Evolutionary conservation across 805 yeast species (phyloP).

Genomic region (Sugiyamaella valdiviana): DNA sequence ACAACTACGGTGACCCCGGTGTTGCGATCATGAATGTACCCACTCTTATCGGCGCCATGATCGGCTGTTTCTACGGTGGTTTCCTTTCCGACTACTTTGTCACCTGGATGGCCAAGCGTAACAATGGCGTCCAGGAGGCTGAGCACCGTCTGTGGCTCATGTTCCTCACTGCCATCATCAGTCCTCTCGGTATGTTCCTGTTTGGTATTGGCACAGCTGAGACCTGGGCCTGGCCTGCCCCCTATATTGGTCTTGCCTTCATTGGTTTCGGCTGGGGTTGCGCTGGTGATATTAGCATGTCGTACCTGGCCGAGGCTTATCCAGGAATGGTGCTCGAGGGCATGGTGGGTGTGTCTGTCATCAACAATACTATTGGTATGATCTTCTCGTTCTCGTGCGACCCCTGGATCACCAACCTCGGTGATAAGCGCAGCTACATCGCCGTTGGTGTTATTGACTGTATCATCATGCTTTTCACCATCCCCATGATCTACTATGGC

Average conservation of each 20-base stretch:
- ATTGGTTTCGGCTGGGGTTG: constrained; percentile 53
- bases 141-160: constrained; percentile 53
- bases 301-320: constrained; percentile 52
- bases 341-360: constrained; percentile 51
- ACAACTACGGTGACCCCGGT: constrained; percentile 55
- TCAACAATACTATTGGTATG: constrained; percentile 56
- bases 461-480: constrained; percentile 45
- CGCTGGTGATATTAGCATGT: constrained; percentile 51
- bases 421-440: constrained; percentile 49
- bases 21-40: constrained; percentile 76
- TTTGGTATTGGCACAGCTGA: constrained; percentile 60
- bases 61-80: constrained; percentile 46
- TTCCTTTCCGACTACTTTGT: constrained; percentile 51
- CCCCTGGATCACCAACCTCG: constrained; percentile 48
- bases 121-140: constrained; percentile 47
- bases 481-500: constrained; percentile 58
- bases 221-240: constrained; percentile 48
- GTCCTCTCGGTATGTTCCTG: constrained; percentile 49
- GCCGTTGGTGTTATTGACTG: constrained; percentile 53
- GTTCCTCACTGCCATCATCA: constrained; percentile 42
- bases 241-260: constrained; percentile 50
- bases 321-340: constrained; percentile 48
- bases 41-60: constrained; percentile 47
- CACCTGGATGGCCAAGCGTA: constrained; percentile 44
- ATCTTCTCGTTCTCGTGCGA: constrained; percentile 57